A percentile compares a stretch with the other conserved stretches of the same genome.
Conservation (phyloP, 2,329 filamentous ascomycete genomes). For the Penicillium sp. region DNA sequence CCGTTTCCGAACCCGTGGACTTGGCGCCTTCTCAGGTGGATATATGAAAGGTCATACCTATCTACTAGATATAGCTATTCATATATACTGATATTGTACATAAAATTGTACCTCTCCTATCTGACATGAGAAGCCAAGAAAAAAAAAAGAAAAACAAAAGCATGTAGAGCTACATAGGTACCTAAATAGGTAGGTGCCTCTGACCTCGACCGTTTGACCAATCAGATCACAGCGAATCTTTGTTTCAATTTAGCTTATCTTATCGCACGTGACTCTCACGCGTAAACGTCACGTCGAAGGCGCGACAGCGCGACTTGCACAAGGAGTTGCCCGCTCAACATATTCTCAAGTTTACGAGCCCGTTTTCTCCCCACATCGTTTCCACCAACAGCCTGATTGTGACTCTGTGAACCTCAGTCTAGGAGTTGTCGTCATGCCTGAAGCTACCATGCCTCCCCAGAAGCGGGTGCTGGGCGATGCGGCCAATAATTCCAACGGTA, state of each 20-base stretch:
- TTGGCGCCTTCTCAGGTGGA: background rate
- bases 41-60: background rate
- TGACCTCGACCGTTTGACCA: background rate
- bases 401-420: conserved; percentile 3
- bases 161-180: no score
- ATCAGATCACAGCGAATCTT: background rate
- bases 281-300: conserved; percentile 28
- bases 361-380: background rate
- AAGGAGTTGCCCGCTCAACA: conserved; percentile 17
- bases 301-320: conserved; percentile 25
- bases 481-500: conserved; percentile 62
- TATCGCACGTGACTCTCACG: conserved; percentile 24
- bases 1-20: conserved; percentile 11
- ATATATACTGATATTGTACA: no score
- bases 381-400: background rate
- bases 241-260: conserved; percentile 18
- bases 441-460: conserved; percentile 52
- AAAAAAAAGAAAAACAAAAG: no score
- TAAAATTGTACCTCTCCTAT: background rate
- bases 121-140: no score
- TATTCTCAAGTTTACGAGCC: conserved; percentile 3
- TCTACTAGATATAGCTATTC: background rate
- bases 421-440: conserved; percentile 36
- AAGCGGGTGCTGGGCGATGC: conserved; percentile 72
- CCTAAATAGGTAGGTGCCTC: no score